These are phyloP conservation scores for Cryptosporidium sp. DNA, from an alignment of 169 alveolate genomes.

Conservation along the genomic window DNA sequence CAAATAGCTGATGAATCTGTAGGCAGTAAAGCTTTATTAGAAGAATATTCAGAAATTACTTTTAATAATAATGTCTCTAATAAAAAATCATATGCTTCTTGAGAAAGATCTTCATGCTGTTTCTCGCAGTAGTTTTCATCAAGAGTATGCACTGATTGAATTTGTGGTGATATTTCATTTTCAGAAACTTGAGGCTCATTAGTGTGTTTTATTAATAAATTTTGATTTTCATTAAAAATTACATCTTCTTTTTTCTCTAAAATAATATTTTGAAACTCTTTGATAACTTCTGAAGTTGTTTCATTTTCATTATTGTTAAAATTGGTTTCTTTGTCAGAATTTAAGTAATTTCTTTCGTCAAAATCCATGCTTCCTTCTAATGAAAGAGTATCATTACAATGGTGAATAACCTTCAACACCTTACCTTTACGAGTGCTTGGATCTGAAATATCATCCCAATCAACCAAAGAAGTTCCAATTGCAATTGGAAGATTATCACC, in stretches of 20 bases:
- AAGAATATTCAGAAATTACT: not conserved
- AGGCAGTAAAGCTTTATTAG: conserved; percentile 37
- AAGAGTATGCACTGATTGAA: not conserved
- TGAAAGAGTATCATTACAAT: conserved; percentile 49
- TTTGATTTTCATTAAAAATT: not conserved
- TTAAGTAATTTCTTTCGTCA: not conserved
- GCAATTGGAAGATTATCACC: conserved; percentile 50
- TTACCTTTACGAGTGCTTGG: conserved; percentile 23
- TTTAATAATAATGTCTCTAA: conserved; percentile 20
- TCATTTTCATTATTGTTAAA: not conserved
- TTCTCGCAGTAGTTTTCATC: too few species aligned
- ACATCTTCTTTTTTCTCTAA: not conserved
- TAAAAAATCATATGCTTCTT: conserved; percentile 26
- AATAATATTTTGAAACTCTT: not conserved
- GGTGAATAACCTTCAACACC: conserved; percentile 28
- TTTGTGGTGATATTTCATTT: not conserved
- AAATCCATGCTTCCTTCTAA: conserved; percentile 57
- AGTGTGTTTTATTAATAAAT: not conserved
- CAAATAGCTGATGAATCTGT: conserved; percentile 56
- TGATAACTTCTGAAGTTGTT: not conserved
- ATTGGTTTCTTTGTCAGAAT: not conserved
- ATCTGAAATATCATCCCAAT: conserved; percentile 46
- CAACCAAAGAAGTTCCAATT: conserved; percentile 55
- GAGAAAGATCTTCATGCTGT: not conserved
- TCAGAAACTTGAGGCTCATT: not conserved